These are phyloP conservation scores for Boechera retrofracta DNA, from an alignment of 345 rosid genomes.

Conservation along the genomic window DNA sequence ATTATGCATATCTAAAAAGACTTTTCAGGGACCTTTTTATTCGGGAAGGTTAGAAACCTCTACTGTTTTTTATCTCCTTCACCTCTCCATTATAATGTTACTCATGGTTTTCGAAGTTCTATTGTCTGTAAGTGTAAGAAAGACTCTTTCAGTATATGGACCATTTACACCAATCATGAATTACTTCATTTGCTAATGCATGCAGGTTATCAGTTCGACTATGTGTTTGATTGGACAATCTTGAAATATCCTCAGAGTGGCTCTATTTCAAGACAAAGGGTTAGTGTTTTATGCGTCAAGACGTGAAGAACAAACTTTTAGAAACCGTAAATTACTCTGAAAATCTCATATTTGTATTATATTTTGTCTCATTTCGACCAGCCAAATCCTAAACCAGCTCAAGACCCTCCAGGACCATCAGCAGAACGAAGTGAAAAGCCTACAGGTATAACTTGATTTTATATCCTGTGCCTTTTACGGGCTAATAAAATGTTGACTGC, in stretches of 20 bases:
- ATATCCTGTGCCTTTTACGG: background rate
- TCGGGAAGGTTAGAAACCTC: constrained; percentile 69
- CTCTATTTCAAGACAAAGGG: constrained; percentile 73
- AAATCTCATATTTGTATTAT: constrained; percentile 13
- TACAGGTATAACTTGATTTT: constrained; percentile 52
- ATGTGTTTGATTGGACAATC: constrained; percentile 94
- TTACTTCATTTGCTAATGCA: constrained; percentile 25
- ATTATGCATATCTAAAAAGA: constrained; percentile 90
- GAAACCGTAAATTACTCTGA: background rate
- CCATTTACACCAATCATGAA: background rate
- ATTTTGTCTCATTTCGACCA: constrained; percentile 27
- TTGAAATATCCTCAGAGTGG: constrained; percentile 86
- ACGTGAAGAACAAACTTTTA: background rate
- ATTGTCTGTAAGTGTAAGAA: background rate
- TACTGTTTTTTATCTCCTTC: background rate
- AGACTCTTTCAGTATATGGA: background rate
- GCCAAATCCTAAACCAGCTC: constrained; percentile 61
- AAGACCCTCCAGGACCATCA: constrained; percentile 62
- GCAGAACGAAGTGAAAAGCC: constrained; percentile 73
- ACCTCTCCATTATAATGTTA: constrained; percentile 1
- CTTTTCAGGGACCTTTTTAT: constrained; percentile 90
- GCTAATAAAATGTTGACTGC: constrained; percentile 11
- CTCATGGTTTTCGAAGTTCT: background rate
- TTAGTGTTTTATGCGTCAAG: constrained; percentile 45
- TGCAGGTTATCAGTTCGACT: constrained; percentile 91